Conservation (phyloP, 768 basidiomycete genomes). For the Erythrobasidium yunnanense region DNA sequence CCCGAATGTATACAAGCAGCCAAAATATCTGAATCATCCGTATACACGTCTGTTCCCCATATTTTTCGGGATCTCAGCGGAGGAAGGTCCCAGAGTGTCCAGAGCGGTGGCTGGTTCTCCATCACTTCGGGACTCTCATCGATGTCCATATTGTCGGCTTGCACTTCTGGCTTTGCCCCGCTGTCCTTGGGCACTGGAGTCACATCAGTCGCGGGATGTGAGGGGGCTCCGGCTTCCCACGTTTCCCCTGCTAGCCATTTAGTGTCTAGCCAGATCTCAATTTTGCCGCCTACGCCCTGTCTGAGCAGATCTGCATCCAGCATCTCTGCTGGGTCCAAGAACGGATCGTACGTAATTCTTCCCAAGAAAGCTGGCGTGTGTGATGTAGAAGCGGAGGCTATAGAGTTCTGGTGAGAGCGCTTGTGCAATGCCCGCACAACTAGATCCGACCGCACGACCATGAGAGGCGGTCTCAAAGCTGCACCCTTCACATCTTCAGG, state of each 20-base stretch:
- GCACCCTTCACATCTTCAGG: slow-evolving; percentile 26
- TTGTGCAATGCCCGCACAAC: slow-evolving; percentile 13
- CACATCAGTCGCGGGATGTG: slow-evolving; percentile 2
- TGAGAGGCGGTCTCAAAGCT: slow-evolving; percentile 10
- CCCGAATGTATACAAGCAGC: slow-evolving; percentile 44
- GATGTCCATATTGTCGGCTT: not conserved
- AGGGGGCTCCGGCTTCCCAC: slow-evolving; percentile 20
- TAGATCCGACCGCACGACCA: slow-evolving; percentile 20
- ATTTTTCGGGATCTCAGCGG: slow-evolving; percentile 37
- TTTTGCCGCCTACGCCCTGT: slow-evolving; percentile 28
- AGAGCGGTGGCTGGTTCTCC: slow-evolving; percentile 16
- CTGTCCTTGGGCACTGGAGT: slow-evolving; percentile 3
- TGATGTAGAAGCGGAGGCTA: not conserved
- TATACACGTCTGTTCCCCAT: slow-evolving; percentile 47
- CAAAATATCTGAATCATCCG: slow-evolving; percentile 45
- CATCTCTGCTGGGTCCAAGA: slow-evolving; percentile 28
- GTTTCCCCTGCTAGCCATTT: slow-evolving; percentile 26
- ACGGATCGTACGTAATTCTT: slow-evolving; percentile 32
- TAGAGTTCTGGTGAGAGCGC: not conserved
- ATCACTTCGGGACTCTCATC: not conserved
- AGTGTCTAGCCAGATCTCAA: slow-evolving; percentile 31
- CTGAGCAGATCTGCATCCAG: slow-evolving; percentile 32
- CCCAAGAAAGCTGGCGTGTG: slow-evolving; percentile 29
- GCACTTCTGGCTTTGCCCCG: not conserved
- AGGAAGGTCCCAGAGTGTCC: slow-evolving; percentile 33